phyloP scores from a whole-genome alignment of 2,329 filamentous ascomycete species.

The Calonectria fujianensis region DNA sequence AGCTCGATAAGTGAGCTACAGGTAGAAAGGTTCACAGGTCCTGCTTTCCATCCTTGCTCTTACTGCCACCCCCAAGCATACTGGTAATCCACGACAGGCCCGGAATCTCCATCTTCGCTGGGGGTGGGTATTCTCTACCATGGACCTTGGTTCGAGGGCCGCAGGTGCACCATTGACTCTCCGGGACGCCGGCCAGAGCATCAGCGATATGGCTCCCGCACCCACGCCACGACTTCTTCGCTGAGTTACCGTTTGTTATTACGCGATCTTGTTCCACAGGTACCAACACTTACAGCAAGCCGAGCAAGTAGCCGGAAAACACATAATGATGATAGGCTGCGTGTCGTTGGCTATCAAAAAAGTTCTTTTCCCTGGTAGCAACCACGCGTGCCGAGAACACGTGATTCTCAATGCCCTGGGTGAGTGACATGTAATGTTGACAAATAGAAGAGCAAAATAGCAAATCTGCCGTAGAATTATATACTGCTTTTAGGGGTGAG shows the following conservation, averaged over 20 bases:
- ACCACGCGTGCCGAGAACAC: not conserved
- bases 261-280: not conserved
- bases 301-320: conserved; percentile 63
- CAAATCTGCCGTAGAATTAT: not conserved
- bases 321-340: conserved; percentile 59
- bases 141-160: conserved; percentile 65
- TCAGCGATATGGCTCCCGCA: conserved; percentile 68
- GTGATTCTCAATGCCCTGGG: no score
- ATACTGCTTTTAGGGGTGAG: not conserved
- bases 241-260: conserved; percentile 52
- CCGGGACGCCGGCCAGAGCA: conserved; percentile 65
- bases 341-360: not conserved
- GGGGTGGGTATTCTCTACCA: conserved; percentile 68
- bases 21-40: conserved; percentile 40
- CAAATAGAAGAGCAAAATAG: not conserved
- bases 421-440: not conserved
- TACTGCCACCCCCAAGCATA: conserved; percentile 48
- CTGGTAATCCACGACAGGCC: conserved; percentile 63
- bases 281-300: conserved; percentile 62
- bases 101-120: conserved; percentile 63
- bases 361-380: not conserved
- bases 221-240: conserved; percentile 70
- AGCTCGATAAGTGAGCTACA: not conserved
- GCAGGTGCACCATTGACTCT: conserved; percentile 70
- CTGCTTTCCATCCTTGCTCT: conserved; percentile 44